These are phyloP conservation scores for Sordaria brevicollis DNA, from an alignment of 495 filamentous ascomycete species.

Conservation along the genomic window DNA sequence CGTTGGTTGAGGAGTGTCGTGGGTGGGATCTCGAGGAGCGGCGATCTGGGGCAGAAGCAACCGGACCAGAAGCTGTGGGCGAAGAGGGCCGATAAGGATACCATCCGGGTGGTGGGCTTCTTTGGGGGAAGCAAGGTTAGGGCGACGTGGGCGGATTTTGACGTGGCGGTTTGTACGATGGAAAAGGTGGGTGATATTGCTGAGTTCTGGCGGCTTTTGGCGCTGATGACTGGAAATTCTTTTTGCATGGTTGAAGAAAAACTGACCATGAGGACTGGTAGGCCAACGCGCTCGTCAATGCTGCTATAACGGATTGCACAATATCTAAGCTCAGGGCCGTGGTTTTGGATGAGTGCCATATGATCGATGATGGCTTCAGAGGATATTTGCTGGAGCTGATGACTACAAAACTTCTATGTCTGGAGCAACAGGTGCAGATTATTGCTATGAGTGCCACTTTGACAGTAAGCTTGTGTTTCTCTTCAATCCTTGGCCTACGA, in stretches of 20 bases:
- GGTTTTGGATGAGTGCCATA: conserved; percentile 73
- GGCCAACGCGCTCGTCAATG: conserved; percentile 73
- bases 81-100: conserved; percentile 33
- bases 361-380: conserved; percentile 71
- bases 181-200: conserved; percentile 56
- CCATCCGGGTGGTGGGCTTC: conserved; percentile 57
- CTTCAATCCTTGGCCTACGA: not conserved
- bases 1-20: conserved; percentile 65
- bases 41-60: conserved; percentile 9
- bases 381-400: conserved; percentile 76
- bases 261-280: conserved; percentile 22
- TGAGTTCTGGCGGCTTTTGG: not conserved
- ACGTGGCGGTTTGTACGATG: conserved; percentile 74
- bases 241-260: not conserved
- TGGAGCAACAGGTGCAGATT: conserved; percentile 62
- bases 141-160: conserved; percentile 61
- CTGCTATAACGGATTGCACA: conserved; percentile 60
- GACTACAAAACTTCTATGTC: conserved; percentile 62
- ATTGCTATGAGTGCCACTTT: conserved; percentile 79
- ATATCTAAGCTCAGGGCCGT: conserved; percentile 56
- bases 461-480: conserved; percentile 35
- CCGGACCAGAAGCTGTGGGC: conserved; percentile 25
- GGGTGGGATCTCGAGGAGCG: conserved; percentile 46
- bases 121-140: conserved; percentile 63
- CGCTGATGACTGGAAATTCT: not conserved